These are phyloP conservation scores for Bonia amplexicaulis DNA, from an alignment of 176 grass and related monocot genomes.

Conservation along the genomic window DNA sequence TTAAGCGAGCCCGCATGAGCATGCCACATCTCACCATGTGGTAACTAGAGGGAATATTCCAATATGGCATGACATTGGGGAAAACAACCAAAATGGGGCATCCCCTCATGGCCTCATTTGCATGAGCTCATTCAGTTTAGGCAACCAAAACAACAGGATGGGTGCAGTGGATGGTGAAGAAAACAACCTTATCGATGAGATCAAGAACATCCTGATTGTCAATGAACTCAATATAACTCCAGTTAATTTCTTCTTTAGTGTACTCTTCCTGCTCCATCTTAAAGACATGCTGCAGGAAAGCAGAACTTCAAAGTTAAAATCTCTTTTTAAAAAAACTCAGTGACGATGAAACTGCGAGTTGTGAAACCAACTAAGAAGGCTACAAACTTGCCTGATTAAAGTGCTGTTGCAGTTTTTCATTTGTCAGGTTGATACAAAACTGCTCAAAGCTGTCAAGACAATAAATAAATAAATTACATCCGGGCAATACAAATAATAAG, in stretches of 20 bases:
- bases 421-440: conserved; percentile 99
- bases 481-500: conserved; percentile 1
- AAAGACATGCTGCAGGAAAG: conserved; percentile 87
- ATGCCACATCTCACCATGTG: background rate
- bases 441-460: conserved; percentile 80
- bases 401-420: conserved; percentile 98
- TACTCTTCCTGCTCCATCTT: conserved; percentile 99
- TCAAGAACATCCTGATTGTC: conserved; percentile 96
- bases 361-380: background rate
- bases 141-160: background rate
- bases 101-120: background rate
- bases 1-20: background rate
- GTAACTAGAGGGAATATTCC: background rate
- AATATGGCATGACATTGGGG: background rate
- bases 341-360: background rate
- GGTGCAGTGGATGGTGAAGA: background rate
- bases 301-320: conserved; percentile 27
- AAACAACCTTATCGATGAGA: conserved; percentile 93
- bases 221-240: conserved; percentile 99
- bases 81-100: background rate
- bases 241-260: conserved; percentile 97
- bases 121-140: background rate
- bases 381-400: conserved; percentile 82
- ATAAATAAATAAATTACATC: conserved; percentile 11
- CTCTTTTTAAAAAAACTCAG: background rate